phyloP scores from a whole-genome alignment of 2,329 filamentous ascomycete genomes.

The Trichoderma arundinaceum region DNA sequence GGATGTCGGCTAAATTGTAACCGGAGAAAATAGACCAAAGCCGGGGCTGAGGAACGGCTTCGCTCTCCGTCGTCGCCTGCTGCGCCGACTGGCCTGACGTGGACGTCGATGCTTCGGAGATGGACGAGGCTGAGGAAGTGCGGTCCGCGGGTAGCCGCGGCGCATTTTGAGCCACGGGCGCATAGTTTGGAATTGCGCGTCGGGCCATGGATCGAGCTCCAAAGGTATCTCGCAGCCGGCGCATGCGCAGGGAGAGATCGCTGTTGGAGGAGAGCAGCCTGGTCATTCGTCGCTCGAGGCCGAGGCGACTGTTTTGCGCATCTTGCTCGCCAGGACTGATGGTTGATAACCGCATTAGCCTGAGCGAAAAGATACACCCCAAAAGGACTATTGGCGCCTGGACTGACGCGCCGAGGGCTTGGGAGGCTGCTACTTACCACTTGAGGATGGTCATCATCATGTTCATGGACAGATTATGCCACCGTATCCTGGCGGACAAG shows the following conservation, averaged over 20 bases:
- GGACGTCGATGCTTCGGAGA: constrained; percentile 24
- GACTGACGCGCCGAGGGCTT: not conserved
- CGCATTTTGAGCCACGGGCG: constrained; percentile 30
- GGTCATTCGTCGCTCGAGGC: constrained; percentile 44
- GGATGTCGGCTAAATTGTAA: constrained; percentile 43
- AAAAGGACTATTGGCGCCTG: too few relatives aligned
- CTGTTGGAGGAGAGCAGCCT: constrained; percentile 46
- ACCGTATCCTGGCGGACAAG: constrained; percentile 44
- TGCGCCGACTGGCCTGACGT: constrained; percentile 11
- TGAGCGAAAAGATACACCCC: not conserved
- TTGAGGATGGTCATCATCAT: constrained; percentile 50
- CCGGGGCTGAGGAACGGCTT: constrained; percentile 31
- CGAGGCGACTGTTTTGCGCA: constrained; percentile 45
- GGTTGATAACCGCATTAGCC: constrained; percentile 2
- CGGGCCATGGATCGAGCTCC: constrained; percentile 33
- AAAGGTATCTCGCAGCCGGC: constrained; percentile 38
- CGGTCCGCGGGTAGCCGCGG: constrained; percentile 31
- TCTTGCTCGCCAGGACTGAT: constrained; percentile 45
- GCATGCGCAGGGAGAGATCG: constrained; percentile 43
- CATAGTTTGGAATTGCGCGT: constrained; percentile 33
- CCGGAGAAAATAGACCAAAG: constrained; percentile 40
- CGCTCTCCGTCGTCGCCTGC: constrained; percentile 1
- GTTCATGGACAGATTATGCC: constrained; percentile 49
- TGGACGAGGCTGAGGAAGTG: constrained; percentile 33
- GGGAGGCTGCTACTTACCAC: constrained; percentile 41